Base-by-base conservation (phyloP, 345 rosid genomes). In the Citrus cavaleriei region DNA sequence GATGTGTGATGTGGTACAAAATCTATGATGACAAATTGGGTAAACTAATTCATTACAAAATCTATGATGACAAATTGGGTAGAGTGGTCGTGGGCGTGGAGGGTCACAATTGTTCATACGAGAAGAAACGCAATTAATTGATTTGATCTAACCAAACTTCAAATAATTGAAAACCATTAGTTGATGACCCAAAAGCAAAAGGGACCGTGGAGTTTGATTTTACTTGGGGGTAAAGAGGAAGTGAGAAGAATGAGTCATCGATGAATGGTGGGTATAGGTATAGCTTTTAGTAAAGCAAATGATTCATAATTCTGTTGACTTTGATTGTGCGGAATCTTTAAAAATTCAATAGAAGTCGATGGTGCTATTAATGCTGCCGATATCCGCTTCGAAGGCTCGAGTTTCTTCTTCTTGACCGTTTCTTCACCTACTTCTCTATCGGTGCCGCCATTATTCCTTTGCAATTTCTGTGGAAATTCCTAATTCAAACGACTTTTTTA, bases 221-320 rank as follows among this genome's bases (percentile, higher is more conserved):
- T 19, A 35, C 71, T 14, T 65, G 0, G n/a, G 46, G 79, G 64
- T 34, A 58, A 69, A 70, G 70, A 5, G 68, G 38, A 64, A 64
- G 77, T 51, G 18, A 59, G 24, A 27, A 57, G 46, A 38, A 58
- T 38, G 69, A 37, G 25, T 24, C 13, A 4, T 24, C 14, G 51
- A 46, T 13, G 51, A 13, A 54, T 5, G 51, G 18, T 35, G 7
- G 37, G 37, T 34, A 4, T 21, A n/a, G 61, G 37, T 35, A 5
- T 21, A 28, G 61, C 57, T 34, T 69, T 40, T 54, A 42, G 28
- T 72, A 73, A 73, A 32, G 63, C 34, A 51, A 55, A 64, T 42
- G 35, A 42, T 66, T 78, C 76, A 82, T 67, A 24, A 54, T 42
- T 69, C 34, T 76, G 77, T 85, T 85, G 83, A 85, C 86, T 81